Conservation (phyloP, 345 rosid genomes). For the Brassica nigra region DNA sequence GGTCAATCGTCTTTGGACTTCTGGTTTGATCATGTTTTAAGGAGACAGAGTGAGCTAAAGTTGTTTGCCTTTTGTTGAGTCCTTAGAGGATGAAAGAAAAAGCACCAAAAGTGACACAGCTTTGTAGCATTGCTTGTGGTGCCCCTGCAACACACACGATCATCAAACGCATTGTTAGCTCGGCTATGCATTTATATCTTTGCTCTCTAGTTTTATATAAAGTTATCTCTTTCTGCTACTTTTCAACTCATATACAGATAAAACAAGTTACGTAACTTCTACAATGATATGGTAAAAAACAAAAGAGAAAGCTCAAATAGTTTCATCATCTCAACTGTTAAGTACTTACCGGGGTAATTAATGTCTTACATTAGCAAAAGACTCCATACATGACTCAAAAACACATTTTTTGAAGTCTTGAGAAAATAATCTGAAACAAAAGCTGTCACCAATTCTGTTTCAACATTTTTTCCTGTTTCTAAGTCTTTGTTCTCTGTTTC, state of each 20-base stretch:
- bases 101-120: slow-evolving; percentile 84
- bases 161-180: slow-evolving; percentile 7
- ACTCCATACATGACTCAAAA: no score
- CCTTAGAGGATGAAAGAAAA: slow-evolving; percentile 78
- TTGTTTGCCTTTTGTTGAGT: slow-evolving; percentile 77
- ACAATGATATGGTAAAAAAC: not conserved
- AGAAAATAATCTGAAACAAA: no score
- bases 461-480: no score
- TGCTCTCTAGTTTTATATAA: not conserved
- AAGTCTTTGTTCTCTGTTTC: no score
- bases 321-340: not conserved
- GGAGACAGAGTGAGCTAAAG: slow-evolving; percentile 66
- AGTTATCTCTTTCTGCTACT: not conserved
- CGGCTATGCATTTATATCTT: not conserved
- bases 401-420: no score
- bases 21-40: slow-evolving; percentile 29
- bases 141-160: slow-evolving; percentile 52
- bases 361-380: not conserved
- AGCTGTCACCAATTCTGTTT: no score
- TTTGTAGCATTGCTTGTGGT: slow-evolving; percentile 70
- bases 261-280: not conserved
- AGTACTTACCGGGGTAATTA: slow-evolving; percentile 73
- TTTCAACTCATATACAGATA: not conserved
- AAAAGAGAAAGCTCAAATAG: not conserved
- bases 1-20: slow-evolving; percentile 33